These are phyloP conservation scores for Chaetoscypha palmicola DNA, from an alignment of 2,329 filamentous ascomycete species.

Conservation along the genomic window DNA sequence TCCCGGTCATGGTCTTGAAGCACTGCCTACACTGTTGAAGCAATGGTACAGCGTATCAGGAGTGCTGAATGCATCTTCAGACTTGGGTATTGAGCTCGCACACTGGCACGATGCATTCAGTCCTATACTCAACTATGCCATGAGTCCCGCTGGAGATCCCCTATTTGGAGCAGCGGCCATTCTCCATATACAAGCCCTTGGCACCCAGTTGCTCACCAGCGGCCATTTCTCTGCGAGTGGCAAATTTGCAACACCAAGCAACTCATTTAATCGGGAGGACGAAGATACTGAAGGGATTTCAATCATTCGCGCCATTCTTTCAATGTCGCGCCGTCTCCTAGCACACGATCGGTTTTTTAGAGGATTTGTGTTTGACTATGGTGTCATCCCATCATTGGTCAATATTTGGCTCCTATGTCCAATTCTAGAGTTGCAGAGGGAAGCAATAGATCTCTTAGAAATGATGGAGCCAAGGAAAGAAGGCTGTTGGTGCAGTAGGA, in stretches of 20 bases:
- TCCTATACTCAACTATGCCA: constrained; percentile 16
- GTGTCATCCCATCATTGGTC: constrained; percentile 17
- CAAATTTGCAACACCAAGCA: neutral
- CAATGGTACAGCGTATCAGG: constrained; percentile 10
- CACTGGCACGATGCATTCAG: constrained; percentile 23
- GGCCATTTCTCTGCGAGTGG: neutral
- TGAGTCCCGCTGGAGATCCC: constrained; percentile 13
- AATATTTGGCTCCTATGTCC: constrained; percentile 16
- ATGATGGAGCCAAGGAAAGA: constrained; percentile 18
- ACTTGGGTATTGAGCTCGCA: constrained; percentile 11
- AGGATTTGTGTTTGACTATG: constrained; percentile 21
- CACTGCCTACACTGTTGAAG: constrained; percentile 5
- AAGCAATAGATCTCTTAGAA: constrained; percentile 18
- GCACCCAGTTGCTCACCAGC: constrained; percentile 3
- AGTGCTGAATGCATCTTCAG: constrained; percentile 5
- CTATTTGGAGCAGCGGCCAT: constrained; percentile 17
- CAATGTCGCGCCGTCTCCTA: constrained; percentile 5
- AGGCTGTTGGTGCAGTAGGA: constrained; percentile 20
- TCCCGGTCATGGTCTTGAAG: neutral
- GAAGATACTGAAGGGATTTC: constrained; percentile 1
- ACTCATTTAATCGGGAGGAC: neutral
- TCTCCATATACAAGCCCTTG: constrained; percentile 18
- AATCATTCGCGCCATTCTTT: constrained; percentile 6
- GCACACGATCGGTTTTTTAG: constrained; percentile 6
- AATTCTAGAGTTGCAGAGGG: constrained; percentile 10